Evolutionary conservation across 345 rosid genomes (phyloP).

Genomic region (Triadica sebifera): DNA sequence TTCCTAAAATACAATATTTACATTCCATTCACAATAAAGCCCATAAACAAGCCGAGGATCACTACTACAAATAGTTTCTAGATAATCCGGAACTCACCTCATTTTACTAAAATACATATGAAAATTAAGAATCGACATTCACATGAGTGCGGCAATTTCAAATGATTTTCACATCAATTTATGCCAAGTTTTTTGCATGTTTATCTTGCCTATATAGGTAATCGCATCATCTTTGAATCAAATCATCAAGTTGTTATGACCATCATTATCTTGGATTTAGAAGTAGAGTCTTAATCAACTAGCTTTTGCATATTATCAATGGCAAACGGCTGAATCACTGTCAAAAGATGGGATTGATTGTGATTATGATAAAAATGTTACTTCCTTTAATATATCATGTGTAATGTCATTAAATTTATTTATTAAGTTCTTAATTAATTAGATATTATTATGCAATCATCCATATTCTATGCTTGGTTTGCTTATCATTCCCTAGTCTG

Average conservation of each 20-base stretch:
- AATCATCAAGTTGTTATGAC: neutral
- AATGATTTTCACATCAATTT: neutral
- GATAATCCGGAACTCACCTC: neutral
- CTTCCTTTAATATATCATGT: neutral
- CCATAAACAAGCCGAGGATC: neutral
- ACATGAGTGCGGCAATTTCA: neutral
- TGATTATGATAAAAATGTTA: neutral
- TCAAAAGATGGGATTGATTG: neutral
- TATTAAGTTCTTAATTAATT: neutral
- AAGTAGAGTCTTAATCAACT: neutral
- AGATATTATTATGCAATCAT: neutral
- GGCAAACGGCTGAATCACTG: neutral
- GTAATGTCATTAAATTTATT: neutral
- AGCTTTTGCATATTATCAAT: neutral
- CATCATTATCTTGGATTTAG: neutral
- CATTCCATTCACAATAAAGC: no score
- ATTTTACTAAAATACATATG: neutral
- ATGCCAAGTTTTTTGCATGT: neutral
- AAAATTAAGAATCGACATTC: neutral
- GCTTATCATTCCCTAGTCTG: neutral
- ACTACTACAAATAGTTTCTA: neutral
- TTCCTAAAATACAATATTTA: no score
- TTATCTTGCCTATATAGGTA: neutral
- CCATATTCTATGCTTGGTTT: slow-evolving; percentile 5
- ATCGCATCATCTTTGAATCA: neutral